Evolutionary conservation across 805 yeast genomes (phyloP).

Genomic region (Wickerhamiella shivajii): DNA sequence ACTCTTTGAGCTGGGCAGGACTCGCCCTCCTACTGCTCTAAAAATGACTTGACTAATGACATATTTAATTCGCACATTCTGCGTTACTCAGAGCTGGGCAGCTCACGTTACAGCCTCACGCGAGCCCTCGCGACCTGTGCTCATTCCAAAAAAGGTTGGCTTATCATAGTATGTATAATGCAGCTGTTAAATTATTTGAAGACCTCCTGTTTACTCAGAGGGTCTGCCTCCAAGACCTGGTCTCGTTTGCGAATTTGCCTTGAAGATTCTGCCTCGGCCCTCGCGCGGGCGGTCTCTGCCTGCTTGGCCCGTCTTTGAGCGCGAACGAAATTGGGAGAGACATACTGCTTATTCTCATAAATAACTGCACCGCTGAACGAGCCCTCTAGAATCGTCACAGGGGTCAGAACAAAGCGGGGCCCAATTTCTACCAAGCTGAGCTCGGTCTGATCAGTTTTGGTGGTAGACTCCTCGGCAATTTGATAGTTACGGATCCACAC

Average conservation of each 20-base stretch:
- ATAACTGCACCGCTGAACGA: slow-evolving; percentile 97
- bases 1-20: too few species aligned
- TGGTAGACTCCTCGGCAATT: slow-evolving; percentile 49
- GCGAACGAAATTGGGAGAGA: slow-evolving; percentile 88
- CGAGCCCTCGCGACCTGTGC: too few species aligned
- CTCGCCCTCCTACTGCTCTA: too few species aligned
- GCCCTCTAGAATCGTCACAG: slow-evolving; percentile 84
- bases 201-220: slow-evolving; percentile 61
- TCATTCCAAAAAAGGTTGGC: too few species aligned
- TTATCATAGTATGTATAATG: too few species aligned
- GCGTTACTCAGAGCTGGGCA: too few species aligned
- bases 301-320: slow-evolving; percentile 70
- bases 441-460: slow-evolving; percentile 34
- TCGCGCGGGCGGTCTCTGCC: slow-evolving; percentile 61
- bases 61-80: too few species aligned
- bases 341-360: slow-evolving; percentile 91
- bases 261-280: slow-evolving; percentile 67
- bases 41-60: too few species aligned
- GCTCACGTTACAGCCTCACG: too few species aligned
- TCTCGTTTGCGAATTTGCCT: slow-evolving; percentile 65
- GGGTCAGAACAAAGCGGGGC: slow-evolving; percentile 87
- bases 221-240: slow-evolving; percentile 58
- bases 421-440: slow-evolving; percentile 85
- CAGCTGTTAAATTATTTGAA: too few species aligned
- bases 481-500: slow-evolving; percentile 94